These are phyloP conservation scores for Phaeosphaeriaceae sp. DNA, from an alignment of 2,329 filamentous ascomycete genomes.

Conservation along the genomic window DNA sequence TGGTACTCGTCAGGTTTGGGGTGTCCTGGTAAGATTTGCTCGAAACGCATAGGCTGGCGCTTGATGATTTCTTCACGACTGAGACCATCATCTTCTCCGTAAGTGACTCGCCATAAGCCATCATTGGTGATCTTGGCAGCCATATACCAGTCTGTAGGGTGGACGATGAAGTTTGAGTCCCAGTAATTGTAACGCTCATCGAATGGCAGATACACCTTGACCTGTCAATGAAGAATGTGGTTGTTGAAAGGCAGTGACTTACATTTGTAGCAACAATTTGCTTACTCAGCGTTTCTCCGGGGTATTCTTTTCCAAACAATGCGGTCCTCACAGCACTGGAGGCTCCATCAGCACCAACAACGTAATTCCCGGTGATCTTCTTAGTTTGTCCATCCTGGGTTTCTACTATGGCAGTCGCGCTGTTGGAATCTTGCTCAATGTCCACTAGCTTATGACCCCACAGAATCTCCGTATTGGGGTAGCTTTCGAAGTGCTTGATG, in stretches of 20 bases:
- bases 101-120: constrained; percentile 69
- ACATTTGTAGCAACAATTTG: constrained; percentile 70
- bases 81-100: constrained; percentile 64
- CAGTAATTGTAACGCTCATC: constrained; percentile 62
- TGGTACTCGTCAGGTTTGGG: constrained; percentile 66
- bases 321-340: constrained; percentile 40
- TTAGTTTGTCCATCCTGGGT: constrained; percentile 32
- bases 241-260: constrained; percentile 20
- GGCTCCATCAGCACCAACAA: constrained; percentile 46
- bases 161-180: constrained; percentile 67
- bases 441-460: constrained; percentile 42
- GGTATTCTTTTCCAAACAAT: constrained; percentile 54
- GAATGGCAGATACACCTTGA: constrained; percentile 65
- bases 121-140: constrained; percentile 66
- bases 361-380: constrained; percentile 36
- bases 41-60: constrained; percentile 63
- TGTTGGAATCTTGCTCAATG: constrained; percentile 39
- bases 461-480: constrained; percentile 33
- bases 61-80: constrained; percentile 60
- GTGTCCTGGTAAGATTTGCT: constrained; percentile 65
- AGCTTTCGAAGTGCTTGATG: constrained; percentile 36
- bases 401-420: constrained; percentile 37
- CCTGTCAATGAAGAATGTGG: constrained; percentile 1
- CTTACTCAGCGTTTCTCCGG: constrained; percentile 65
- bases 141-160: constrained; percentile 69